Evolutionary conservation across 108 stramenopile species (phyloP).

Genomic region (Cyclotella kingstonii): DNA sequence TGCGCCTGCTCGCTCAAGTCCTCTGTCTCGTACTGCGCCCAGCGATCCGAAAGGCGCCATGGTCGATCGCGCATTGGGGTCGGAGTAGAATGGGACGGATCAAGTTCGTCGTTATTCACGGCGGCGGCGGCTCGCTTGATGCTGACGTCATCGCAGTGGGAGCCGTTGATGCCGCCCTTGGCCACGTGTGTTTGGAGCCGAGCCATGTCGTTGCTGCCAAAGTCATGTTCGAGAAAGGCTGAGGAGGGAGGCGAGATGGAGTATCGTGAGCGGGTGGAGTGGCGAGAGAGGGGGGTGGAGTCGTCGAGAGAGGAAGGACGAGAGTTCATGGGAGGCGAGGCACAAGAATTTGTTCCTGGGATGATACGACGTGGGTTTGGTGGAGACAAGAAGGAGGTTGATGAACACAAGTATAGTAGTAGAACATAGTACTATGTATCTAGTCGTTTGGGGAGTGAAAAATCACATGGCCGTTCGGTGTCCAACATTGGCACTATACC

Average conservation of each 20-base stretch:
- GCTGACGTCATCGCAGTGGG: neutral
- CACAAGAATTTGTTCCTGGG: too few relatives aligned
- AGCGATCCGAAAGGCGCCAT: constrained; percentile 14
- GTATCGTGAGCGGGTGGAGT: constrained; percentile 11
- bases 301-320: constrained; percentile 1
- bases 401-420: too few relatives aligned
- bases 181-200: neutral
- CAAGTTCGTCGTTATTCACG: constrained; percentile 16
- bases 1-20: constrained; percentile 32
- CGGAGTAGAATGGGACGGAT: constrained; percentile 5
- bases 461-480: too few relatives aligned
- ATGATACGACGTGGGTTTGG: too few relatives aligned
- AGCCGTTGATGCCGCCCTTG: constrained; percentile 41
- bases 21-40: constrained; percentile 36
- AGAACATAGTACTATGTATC: too few relatives aligned
- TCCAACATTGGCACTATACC: too few relatives aligned
- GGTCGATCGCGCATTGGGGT: neutral
- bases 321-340: constrained; percentile 14
- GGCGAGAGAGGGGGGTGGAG: constrained; percentile 7
- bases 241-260: constrained; percentile 1
- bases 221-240: too few relatives aligned
- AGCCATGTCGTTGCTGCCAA: constrained; percentile 2
- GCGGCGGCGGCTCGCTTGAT: neutral
- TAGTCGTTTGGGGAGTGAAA: too few relatives aligned
- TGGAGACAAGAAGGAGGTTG: too few relatives aligned